Percentiles rank a stretch among this genome's conserved stretches.
Conservation (phyloP, 345 rosid genomes). For the Cardamine occulta region DNA sequence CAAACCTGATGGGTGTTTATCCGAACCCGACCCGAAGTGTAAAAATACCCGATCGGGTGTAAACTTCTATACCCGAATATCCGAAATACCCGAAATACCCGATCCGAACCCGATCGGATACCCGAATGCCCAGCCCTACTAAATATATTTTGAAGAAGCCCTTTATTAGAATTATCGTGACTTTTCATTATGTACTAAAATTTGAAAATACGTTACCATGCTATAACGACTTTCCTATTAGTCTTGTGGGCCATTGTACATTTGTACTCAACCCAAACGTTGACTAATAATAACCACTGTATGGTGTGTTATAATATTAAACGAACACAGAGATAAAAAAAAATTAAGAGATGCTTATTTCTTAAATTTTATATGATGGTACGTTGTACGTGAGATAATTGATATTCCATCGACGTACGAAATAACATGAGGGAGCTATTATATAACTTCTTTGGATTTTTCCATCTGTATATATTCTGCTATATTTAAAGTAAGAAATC, state of each 20-base stretch:
- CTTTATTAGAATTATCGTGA: background rate
- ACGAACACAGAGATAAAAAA: background rate
- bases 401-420: background rate
- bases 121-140: too few relatives aligned
- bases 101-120: too few relatives aligned
- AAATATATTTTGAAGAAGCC: background rate
- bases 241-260: conserved; percentile 31
- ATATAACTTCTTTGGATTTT: background rate
- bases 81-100: too few relatives aligned
- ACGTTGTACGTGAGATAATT: conserved; percentile 8
- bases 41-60: too few relatives aligned
- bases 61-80: too few relatives aligned
- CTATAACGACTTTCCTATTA: background rate
- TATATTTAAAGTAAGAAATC: background rate
- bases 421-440: background rate
- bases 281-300: conserved; percentile 32
- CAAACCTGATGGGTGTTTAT: too few relatives aligned
- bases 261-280: conserved; percentile 28
- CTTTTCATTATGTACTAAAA: conserved; percentile 22
- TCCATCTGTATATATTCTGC: background rate
- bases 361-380: background rate
- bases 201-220: background rate
- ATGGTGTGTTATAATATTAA: background rate
- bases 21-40: too few relatives aligned
- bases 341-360: background rate